These are phyloP conservation scores for Diaporthe citri DNA, from an alignment of 2,329 filamentous ascomycete genomes.

Conservation along the genomic window DNA sequence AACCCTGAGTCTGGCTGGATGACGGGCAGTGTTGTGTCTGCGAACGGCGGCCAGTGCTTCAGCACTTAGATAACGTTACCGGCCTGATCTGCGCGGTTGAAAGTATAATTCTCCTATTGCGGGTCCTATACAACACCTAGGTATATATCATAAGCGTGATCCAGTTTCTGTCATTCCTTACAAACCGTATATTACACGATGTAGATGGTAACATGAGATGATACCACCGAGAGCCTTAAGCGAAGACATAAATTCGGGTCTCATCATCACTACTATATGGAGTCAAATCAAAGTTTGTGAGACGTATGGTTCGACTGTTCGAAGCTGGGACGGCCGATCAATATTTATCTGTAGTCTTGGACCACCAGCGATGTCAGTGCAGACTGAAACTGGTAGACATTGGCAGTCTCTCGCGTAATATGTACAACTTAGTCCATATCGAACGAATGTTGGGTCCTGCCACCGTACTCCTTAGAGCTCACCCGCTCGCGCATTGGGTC, in stretches of 20 bases:
- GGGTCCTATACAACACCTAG: background rate
- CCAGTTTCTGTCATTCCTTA: background rate
- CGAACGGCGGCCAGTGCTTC: constrained; percentile 41
- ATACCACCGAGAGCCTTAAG: background rate
- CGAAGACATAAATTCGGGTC: background rate
- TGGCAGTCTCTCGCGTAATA: too few species aligned
- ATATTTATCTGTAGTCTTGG: too few species aligned
- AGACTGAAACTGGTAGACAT: too few species aligned
- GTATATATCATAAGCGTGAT: background rate
- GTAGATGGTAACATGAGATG: background rate
- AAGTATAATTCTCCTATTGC: too few species aligned
- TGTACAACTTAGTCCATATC: too few species aligned
- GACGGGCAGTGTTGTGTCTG: constrained; percentile 43
- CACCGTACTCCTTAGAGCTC: background rate
- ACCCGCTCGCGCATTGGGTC: too few species aligned
- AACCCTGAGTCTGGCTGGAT: constrained; percentile 43
- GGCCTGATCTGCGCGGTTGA: background rate
- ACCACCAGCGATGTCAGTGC: too few species aligned
- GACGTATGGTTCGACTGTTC: background rate
- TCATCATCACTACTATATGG: background rate
- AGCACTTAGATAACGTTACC: constrained; percentile 5
- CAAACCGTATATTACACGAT: background rate
- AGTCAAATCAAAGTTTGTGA: background rate
- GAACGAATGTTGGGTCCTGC: background rate
- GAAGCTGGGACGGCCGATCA: too few species aligned